Evolutionary conservation across 164 flowering plant genomes (phyloP), one percentile per base, ranked within the genome.

Genomic region (Stephania japonica): DNA sequence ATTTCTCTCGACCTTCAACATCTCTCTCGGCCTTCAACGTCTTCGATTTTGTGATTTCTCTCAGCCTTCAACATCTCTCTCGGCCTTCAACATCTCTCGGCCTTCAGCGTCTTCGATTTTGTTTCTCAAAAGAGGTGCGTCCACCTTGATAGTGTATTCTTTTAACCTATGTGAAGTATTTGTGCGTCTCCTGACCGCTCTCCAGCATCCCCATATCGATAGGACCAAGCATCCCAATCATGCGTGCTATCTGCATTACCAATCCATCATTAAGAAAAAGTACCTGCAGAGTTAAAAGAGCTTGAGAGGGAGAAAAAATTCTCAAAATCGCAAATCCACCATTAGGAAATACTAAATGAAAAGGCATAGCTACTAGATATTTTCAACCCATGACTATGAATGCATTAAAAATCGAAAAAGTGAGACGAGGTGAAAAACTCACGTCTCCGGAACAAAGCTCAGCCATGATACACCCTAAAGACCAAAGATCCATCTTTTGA

Each of bases 391-490:
- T 24, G 27, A 71, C n/a, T 26, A 7, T n/a, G 1, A 67, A 3
- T 14, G 16, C 19, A 44, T 66, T 56, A 73, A 18, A 50, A 65
- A 42, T 5, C 18, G n/a, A 13, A 10, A 66, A 50, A 19, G 43
- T 4, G 10, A 56, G 21, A 6, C 53, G 74, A 64, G 26, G 13
- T 23, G 59, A 0, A 13, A 59, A 75, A 78, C 88, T 77, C 87
- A 94, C 99, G 72, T 92, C 95, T 18, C 99, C 99, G 44, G 97
- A 85, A 75, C 81, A 87, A 12, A 94, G 88, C 84, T 94, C 99
- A 32, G 97, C 97, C 82, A 94, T 82, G 71, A 94, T 91, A 75
- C 99, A 94, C 53, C 99, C 99, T 65, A 94, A 84, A 32, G 99
- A 94, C 99, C 99, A 94, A 26, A 94, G 77, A 73, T 94, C 99